Evolutionary conservation across 1,284 basidiomycete genomes (phyloP).

Genomic region (Ceratobasidium sp.): DNA sequence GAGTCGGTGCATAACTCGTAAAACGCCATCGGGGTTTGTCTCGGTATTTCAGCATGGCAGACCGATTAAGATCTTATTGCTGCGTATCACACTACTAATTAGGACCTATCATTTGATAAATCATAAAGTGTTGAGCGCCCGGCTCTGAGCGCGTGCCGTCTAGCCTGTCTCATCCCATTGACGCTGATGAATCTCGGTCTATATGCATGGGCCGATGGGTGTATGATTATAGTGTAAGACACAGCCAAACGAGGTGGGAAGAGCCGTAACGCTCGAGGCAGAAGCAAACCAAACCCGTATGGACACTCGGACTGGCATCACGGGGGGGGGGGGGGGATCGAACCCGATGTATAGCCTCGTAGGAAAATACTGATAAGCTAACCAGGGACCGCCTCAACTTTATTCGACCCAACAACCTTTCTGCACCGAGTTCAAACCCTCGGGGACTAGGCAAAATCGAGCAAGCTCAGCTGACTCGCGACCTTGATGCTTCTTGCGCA

Average conservation of each 20-base stretch:
- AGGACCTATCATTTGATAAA: constrained; percentile 15
- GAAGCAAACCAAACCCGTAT: too few species aligned
- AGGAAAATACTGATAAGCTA: not conserved
- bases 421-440: not conserved
- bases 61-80: not conserved
- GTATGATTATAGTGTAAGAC: not conserved
- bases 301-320: too few species aligned
- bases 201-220: not conserved
- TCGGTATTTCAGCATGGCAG: not conserved
- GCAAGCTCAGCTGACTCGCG: constrained; percentile 12
- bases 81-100: not conserved
- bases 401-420: not conserved
- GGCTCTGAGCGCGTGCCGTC: not conserved
- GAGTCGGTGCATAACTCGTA: not conserved
- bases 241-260: not conserved
- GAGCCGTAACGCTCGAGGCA: too few species aligned
- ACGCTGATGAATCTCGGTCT: not conserved
- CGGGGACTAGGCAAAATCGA: not conserved
- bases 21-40: not conserved
- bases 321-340: too few species aligned
- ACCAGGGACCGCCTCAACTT: not conserved
- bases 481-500: not conserved
- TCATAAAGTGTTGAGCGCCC: not conserved
- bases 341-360: not conserved
- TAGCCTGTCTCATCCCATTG: not conserved